Evolutionary conservation across 208 protist species (phyloP), one percentile per base, ranked within the genome.

Genomic region (Leptomonas pyrrhocoris): DNA sequence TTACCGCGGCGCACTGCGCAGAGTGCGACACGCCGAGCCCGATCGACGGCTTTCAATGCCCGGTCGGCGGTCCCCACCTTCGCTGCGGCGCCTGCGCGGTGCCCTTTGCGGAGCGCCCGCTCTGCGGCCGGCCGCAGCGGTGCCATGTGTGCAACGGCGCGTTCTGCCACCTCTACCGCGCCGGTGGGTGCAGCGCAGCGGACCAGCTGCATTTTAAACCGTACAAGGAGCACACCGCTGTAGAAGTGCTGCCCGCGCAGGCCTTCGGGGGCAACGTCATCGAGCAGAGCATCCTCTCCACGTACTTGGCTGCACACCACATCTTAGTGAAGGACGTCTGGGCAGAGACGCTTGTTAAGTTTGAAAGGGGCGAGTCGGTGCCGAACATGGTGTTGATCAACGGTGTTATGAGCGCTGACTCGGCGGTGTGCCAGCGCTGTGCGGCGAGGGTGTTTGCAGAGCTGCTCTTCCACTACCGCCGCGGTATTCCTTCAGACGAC

Each of bases 381-480:
- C 85, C 88, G 9, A 84, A 94, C 54, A 79, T 93, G 31, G 56
- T 73, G 15, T 75, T 78, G 56, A 77, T 90, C 48, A 81, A 85
- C 56, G 83, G 83, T 2, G 31, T 74, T 2, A 25, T 94, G 16
- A 67, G 63, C 21, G 36, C 69, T 1, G 53, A 87, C 28, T 73
- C 79, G 7, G 61, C 80, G 12, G 69, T 94, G 28, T 97, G 94
- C 59, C 54, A 57, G 43, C 57, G 42, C 13, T 97, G 92, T 64
- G 83, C 77, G 12, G 61, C 63, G 25, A 42, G 5, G 7, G 73
- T 90, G 13, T 94, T 96, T 60, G 76, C 85, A 2, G 73, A 74
- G 28, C 60, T 97, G 13, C 68, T 98, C 50, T 96, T 96, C 60
- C 71, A 89, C 67, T 96, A 89, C 78, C 81, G 92, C 56, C 76